Evolutionary conservation across 2,329 filamentous ascomycete species (phyloP).

Genomic region (Gremmenia infestans): DNA sequence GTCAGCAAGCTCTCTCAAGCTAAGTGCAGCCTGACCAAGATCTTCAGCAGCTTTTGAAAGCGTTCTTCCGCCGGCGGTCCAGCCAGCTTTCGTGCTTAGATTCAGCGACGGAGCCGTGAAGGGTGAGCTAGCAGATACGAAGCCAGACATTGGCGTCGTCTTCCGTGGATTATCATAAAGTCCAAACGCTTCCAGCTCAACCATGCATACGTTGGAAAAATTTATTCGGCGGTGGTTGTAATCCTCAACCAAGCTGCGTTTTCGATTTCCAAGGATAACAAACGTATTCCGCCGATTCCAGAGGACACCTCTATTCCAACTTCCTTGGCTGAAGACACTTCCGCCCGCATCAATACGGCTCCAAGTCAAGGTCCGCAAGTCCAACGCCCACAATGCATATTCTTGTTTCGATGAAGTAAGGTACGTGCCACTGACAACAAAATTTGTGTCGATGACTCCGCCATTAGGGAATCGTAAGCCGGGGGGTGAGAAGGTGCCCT

Average conservation of each 20-base stretch:
- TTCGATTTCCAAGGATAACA: conserved; percentile 90
- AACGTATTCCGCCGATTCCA: conserved; percentile 95
- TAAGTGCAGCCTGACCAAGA: conserved; percentile 74
- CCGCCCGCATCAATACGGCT: conserved; percentile 92
- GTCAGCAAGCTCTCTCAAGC: conserved; percentile 79
- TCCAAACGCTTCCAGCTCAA: conserved; percentile 94
- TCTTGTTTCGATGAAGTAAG: conserved; percentile 97
- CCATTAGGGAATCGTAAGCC: conserved; percentile 94
- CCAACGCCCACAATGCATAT: conserved; percentile 93
- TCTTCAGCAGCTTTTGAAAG: conserved; percentile 78
- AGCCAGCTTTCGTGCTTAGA: conserved; percentile 47
- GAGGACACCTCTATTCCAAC: conserved; percentile 92
- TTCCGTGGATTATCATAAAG: conserved; percentile 93
- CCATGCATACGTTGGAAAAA: conserved; percentile 93
- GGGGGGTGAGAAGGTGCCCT: conserved; percentile 78
- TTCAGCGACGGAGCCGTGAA: conserved; percentile 48
- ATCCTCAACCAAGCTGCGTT: conserved; percentile 90
- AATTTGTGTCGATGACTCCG: conserved; percentile 90
- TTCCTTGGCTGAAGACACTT: conserved; percentile 91
- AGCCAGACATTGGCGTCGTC: conserved; percentile 71
- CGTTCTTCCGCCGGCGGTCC: conserved; percentile 68
- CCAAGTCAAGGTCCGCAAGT: conserved; percentile 85
- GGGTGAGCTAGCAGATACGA: conserved; percentile 74
- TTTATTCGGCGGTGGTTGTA: conserved; percentile 98
- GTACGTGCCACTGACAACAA: conserved; percentile 96